Evolutionary conservation across 1,284 basidiomycete species (phyloP).

Genomic region (Microbotryum saponariae): DNA sequence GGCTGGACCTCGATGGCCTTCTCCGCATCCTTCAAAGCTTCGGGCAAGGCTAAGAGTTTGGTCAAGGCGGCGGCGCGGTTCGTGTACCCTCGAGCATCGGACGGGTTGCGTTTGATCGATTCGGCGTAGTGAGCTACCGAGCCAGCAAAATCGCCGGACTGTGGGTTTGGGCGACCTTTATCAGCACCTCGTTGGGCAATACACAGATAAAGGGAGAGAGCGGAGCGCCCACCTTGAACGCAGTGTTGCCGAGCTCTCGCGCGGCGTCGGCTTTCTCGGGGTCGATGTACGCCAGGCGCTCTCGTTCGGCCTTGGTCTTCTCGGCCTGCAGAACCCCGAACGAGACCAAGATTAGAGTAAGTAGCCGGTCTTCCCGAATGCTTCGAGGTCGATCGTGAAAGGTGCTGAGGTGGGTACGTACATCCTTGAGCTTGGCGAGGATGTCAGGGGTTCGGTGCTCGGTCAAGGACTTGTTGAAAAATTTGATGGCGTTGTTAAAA

Average conservation of each 20-base stretch:
- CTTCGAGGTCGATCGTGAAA: not conserved
- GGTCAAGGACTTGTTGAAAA: conserved; percentile 72
- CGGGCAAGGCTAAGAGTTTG: conserved; percentile 86
- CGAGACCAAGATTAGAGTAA: not conserved
- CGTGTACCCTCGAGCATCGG: conserved; percentile 86
- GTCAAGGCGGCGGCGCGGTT: conserved; percentile 96
- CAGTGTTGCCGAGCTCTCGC: conserved; percentile 81
- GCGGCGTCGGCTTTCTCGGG: conserved; percentile 75
- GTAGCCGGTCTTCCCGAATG: conserved; percentile 23
- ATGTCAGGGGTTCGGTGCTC: conserved; percentile 95
- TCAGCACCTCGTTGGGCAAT: not conserved
- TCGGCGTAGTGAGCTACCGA: conserved; percentile 91
- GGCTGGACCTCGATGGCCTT: conserved; percentile 89
- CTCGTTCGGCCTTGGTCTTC: conserved; percentile 66
- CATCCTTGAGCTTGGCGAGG: conserved; percentile 78
- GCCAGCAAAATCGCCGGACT: conserved; percentile 74
- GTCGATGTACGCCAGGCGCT: conserved; percentile 78
- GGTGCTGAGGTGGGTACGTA: conserved; percentile 14
- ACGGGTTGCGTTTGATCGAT: conserved; percentile 89
- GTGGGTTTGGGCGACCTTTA: not conserved
- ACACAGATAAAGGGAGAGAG: not conserved
- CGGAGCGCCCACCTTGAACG: conserved; percentile 61
- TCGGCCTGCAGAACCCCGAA: conserved; percentile 49
- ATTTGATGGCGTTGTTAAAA: conserved; percentile 71
- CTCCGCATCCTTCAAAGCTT: conserved; percentile 92